These are phyloP conservation scores for Suillus subluteus DNA, from an alignment of 768 basidiomycete genomes.

Conservation along the genomic window DNA sequence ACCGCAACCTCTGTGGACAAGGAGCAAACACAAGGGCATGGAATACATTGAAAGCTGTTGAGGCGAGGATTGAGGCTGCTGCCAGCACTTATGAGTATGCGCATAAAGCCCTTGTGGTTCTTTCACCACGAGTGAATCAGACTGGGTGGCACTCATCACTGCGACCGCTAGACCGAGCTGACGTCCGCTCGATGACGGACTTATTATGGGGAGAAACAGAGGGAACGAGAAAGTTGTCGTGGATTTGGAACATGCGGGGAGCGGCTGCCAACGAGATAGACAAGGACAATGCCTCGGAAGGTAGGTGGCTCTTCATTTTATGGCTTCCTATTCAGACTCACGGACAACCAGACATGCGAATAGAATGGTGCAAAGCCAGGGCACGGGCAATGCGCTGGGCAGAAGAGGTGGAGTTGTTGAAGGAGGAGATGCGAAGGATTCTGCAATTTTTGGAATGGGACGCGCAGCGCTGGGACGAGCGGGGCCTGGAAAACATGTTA, in stretches of 20 bases:
- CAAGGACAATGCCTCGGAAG: neutral
- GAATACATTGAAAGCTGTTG: too few relatives aligned
- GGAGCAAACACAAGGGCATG: too few relatives aligned
- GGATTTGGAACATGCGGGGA: too few relatives aligned
- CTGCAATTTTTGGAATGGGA: neutral
- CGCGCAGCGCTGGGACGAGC: neutral
- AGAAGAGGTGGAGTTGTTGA: neutral
- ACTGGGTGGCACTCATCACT: too few relatives aligned
- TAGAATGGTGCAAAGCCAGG: neutral
- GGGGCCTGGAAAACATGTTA: neutral
- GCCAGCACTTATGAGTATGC: too few relatives aligned
- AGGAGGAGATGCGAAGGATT: neutral
- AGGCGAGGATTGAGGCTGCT: too few relatives aligned
- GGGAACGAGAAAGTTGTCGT: too few relatives aligned
- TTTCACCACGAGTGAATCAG: neutral
- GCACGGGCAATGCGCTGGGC: neutral
- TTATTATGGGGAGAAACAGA: too few relatives aligned
- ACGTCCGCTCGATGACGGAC: too few relatives aligned
- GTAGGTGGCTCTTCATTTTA: slow-evolving; percentile 1
- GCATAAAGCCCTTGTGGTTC: neutral
- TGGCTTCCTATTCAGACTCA: neutral
- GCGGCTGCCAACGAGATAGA: neutral
- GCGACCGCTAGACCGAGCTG: too few relatives aligned
- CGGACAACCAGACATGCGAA: neutral
- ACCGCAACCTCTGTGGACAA: too few relatives aligned